These are phyloP conservation scores for Trametopsis cervina DNA, from an alignment of 768 basidiomycete species.

Conservation along the genomic window DNA sequence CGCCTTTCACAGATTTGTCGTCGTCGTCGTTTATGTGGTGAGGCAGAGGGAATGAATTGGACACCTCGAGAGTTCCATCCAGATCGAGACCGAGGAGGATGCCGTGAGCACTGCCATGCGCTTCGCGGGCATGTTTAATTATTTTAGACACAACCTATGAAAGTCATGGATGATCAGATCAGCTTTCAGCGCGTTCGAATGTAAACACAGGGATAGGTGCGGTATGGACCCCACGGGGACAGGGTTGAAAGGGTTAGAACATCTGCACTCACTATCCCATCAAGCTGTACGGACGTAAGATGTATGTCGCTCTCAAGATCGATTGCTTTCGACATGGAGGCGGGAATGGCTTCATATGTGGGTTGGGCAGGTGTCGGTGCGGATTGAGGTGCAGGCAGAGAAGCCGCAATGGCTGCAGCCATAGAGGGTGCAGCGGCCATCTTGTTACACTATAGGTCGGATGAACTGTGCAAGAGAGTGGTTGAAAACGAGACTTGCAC, in stretches of 20 bases:
- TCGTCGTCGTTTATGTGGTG: slow-evolving; percentile 70
- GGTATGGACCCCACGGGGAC: too few relatives aligned
- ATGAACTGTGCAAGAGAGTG: too few relatives aligned
- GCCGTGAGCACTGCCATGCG: slow-evolving; percentile 69
- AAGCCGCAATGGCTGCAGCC: slow-evolving; percentile 89
- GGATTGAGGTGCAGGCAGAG: slow-evolving; percentile 59
- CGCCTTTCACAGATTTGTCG: slow-evolving; percentile 70
- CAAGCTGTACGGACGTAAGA: slow-evolving; percentile 72
- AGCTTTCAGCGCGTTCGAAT: neutral
- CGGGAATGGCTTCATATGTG: slow-evolving; percentile 80
- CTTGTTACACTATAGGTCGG: slow-evolving; percentile 7
- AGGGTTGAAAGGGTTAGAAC: neutral
- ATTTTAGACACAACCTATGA: slow-evolving; percentile 87
- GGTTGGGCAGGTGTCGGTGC: slow-evolving; percentile 57
- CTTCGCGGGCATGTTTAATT: slow-evolving; percentile 84
- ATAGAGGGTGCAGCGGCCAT: slow-evolving; percentile 53
- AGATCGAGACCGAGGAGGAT: slow-evolving; percentile 87
- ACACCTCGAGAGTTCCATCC: slow-evolving; percentile 85
- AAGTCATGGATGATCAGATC: slow-evolving; percentile 2
- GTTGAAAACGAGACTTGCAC: too few relatives aligned
- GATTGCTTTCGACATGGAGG: slow-evolving; percentile 88
- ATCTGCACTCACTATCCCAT: slow-evolving; percentile 63
- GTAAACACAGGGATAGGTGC: too few relatives aligned
- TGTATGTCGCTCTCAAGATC: slow-evolving; percentile 91
- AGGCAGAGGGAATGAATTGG: slow-evolving; percentile 84